Conservation (phyloP, 2,329 filamentous ascomycete species). For the Fusarium nygamai region DNA sequence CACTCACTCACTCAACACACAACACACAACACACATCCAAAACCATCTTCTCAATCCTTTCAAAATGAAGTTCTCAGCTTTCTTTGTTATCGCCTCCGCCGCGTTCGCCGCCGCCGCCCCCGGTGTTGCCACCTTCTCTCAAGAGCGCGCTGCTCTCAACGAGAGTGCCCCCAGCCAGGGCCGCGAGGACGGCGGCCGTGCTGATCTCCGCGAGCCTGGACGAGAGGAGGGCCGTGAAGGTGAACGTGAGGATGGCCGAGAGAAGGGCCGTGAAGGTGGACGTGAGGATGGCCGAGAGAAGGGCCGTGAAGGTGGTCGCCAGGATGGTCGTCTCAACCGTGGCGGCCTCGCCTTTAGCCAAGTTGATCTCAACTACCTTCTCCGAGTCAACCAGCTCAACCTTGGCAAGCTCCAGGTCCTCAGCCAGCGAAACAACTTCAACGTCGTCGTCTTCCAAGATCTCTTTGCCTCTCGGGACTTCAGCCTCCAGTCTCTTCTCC, state of each 20-base stretch:
- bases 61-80: conserved; percentile 61
- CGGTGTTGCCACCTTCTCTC: conserved; percentile 45
- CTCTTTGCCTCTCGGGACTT: conserved; percentile 55
- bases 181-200: conserved; percentile 3
- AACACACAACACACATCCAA: neutral
- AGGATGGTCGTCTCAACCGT: conserved; percentile 31
- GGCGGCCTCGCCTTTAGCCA: conserved; percentile 54
- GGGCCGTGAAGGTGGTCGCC: conserved; percentile 45
- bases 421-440: conserved; percentile 56
- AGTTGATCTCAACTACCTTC: conserved; percentile 57
- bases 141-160: conserved; percentile 13
- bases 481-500: conserved; percentile 53
- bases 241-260: neutral
- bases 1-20: neutral
- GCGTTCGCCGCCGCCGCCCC: conserved; percentile 58
- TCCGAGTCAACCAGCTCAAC: conserved; percentile 58
- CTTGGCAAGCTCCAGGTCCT: conserved; percentile 54
- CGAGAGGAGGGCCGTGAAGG: neutral
- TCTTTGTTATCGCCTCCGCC: conserved; percentile 57
- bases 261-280: too few species aligned
- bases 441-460: conserved; percentile 54
- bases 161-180: conserved; percentile 8
- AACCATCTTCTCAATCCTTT: conserved; percentile 13
- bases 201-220: neutral
- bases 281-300: too few species aligned